A percentile compares a stretch with the other conserved stretches of the same genome.
Evolutionary conservation across 495 filamentous ascomycete species (phyloP).

Genomic region (Pyronema omphalodes): DNA sequence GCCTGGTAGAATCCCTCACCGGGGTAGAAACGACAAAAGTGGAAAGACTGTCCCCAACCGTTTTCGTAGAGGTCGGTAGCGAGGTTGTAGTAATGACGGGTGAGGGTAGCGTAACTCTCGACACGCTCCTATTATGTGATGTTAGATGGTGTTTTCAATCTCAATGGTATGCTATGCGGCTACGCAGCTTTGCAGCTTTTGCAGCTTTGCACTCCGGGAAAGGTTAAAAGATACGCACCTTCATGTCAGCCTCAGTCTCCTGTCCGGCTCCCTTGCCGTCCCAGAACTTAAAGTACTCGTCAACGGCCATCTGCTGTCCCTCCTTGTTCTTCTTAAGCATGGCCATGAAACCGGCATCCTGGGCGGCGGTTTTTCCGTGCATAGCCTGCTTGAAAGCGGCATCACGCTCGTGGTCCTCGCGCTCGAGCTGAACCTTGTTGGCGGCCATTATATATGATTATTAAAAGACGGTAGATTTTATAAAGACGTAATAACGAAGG

Average conservation of each 20-base stretch:
- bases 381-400: conserved; percentile 80
- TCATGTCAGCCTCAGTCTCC: conserved; percentile 68
- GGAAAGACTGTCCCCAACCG: conserved; percentile 64
- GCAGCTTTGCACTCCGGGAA: too few relatives aligned
- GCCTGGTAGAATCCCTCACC: conserved; percentile 83
- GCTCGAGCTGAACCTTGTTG: conserved; percentile 41
- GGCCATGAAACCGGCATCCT: conserved; percentile 54
- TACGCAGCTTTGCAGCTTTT: too few relatives aligned
- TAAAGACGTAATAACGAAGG: neutral
- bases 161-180: too few relatives aligned
- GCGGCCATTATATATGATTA: conserved; percentile 38
- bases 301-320: conserved; percentile 74
- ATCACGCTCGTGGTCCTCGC: conserved; percentile 75
- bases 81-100: conserved; percentile 96
- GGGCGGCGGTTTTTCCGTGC: conserved; percentile 66
- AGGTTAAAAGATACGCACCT: too few relatives aligned
- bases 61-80: conserved; percentile 96
- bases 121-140: conserved; percentile 44
- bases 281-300: conserved; percentile 99
- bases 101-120: conserved; percentile 85
- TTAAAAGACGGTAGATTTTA: conserved; percentile 1
- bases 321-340: conserved; percentile 68
- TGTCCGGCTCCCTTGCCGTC: conserved; percentile 71
- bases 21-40: conserved; percentile 90
- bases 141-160: neutral